Percentiles rank a stretch among this genome's conserved stretches.
phyloP scores from a whole-genome alignment of 176 grass and related monocot genomes.

The Cocos nucifera region DNA sequence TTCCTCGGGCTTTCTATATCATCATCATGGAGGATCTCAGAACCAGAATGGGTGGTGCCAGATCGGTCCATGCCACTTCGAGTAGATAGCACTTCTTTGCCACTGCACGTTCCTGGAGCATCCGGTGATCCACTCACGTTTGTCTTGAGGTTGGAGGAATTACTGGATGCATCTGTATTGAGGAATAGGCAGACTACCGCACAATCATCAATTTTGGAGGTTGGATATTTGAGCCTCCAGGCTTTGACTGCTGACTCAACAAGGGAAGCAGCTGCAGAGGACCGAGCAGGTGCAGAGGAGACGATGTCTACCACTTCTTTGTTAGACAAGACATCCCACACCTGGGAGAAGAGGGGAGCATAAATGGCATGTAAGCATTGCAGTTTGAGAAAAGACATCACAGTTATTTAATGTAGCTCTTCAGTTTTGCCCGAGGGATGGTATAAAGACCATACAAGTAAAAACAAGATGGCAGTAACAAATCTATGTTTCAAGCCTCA shows the following conservation, averaged over 20 bases:
- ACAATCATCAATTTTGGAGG: slow-evolving; percentile 62
- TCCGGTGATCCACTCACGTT: slow-evolving; percentile 14
- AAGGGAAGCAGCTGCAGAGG: slow-evolving; percentile 30
- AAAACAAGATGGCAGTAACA: neutral
- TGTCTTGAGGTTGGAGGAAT: neutral
- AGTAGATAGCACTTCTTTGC: slow-evolving; percentile 1
- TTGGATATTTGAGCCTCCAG: slow-evolving; percentile 64
- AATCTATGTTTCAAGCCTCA: slow-evolving; percentile 9
- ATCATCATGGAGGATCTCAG: neutral
- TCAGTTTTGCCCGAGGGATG: too few species aligned
- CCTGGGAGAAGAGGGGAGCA: slow-evolving; percentile 20
- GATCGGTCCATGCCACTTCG: slow-evolving; percentile 1
- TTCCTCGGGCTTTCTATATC: slow-evolving; percentile 18
- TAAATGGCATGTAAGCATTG: too few species aligned
- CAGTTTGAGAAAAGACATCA: too few species aligned
- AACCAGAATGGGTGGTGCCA: slow-evolving; percentile 8
- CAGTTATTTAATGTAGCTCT: too few species aligned
- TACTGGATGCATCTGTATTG: slow-evolving; percentile 8
- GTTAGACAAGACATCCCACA: slow-evolving; percentile 75
- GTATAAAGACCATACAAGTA: too few species aligned
- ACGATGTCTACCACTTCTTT: slow-evolving; percentile 57
- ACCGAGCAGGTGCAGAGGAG: slow-evolving; percentile 29
- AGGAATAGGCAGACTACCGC: slow-evolving; percentile 57
- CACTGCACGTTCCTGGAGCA: slow-evolving; percentile 12
- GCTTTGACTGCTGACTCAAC: slow-evolving; percentile 43